These are phyloP conservation scores for Vicia faba DNA, from an alignment of 306 rosid genomes.

Conservation along the genomic window DNA sequence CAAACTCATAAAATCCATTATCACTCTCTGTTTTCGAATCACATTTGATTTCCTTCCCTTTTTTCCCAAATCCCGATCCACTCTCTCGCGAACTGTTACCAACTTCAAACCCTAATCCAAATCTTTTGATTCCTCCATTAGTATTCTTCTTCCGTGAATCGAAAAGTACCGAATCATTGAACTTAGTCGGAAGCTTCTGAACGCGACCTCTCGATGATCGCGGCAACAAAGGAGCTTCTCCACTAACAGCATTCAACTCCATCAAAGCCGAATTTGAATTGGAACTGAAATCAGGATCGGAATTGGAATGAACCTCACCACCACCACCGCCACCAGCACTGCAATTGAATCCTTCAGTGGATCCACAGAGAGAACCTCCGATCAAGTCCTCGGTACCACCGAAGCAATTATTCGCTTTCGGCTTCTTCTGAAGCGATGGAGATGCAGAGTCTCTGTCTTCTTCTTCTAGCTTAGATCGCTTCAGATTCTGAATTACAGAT, in stretches of 20 bases:
- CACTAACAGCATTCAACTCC: constrained; percentile 35
- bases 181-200: constrained; percentile 63
- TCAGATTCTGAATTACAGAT: constrained; percentile 53
- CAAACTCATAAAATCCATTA: background rate
- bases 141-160: constrained; percentile 44
- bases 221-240: constrained; percentile 35
- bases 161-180: constrained; percentile 55
- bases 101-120: constrained; percentile 33
- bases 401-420: constrained; percentile 30
- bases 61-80: constrained; percentile 31
- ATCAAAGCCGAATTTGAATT: constrained; percentile 37
- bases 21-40: background rate
- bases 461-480: too few relatives aligned
- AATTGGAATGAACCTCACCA: constrained; percentile 44
- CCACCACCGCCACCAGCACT: background rate
- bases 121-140: constrained; percentile 30
- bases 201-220: constrained; percentile 64
- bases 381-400: too few relatives aligned
- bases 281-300: constrained; percentile 1
- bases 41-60: constrained; percentile 28
- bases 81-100: constrained; percentile 25
- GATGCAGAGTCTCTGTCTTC: constrained; percentile 36
- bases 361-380: constrained; percentile 36
- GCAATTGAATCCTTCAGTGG: constrained; percentile 34
- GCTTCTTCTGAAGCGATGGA: constrained; percentile 53